Evolutionary conservation across 1,284 basidiomycete genomes (phyloP).

Genomic region (Cryptococcus wingfieldii): DNA sequence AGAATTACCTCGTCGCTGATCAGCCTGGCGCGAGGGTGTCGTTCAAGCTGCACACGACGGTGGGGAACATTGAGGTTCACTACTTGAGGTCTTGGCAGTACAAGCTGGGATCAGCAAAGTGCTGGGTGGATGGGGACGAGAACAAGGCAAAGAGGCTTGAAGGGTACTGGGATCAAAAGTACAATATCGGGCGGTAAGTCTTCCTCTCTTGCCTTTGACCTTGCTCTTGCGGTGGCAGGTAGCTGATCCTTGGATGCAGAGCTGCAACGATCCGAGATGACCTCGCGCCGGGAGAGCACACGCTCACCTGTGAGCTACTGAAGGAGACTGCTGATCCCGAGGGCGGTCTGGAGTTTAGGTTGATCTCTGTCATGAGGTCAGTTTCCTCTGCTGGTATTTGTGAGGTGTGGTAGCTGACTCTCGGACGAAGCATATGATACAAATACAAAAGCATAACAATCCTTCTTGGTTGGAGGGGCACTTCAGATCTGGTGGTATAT

Average conservation of each 20-base stretch:
- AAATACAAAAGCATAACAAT: neutral
- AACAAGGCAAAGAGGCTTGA: slow-evolving; percentile 20
- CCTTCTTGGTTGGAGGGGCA: neutral
- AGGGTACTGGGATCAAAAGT: slow-evolving; percentile 33
- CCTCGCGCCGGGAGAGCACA: slow-evolving; percentile 32
- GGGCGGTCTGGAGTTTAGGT: slow-evolving; percentile 39
- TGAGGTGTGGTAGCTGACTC: neutral
- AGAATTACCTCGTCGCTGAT: slow-evolving; percentile 39
- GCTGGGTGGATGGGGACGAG: slow-evolving; percentile 39
- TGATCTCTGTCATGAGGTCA: slow-evolving; percentile 44
- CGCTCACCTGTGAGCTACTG: slow-evolving; percentile 35
- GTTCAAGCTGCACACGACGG: slow-evolving; percentile 28
- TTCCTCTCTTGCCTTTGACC: neutral
- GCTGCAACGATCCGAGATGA: slow-evolving; percentile 26
- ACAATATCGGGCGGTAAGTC: slow-evolving; percentile 33
- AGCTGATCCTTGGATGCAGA: slow-evolving; percentile 1
- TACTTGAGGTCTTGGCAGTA: slow-evolving; percentile 36
- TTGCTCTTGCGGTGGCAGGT: neutral
- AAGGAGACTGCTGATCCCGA: slow-evolving; percentile 34
- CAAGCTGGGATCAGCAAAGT: slow-evolving; percentile 31
- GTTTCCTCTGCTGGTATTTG: slow-evolving; percentile 2
- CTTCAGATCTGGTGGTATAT: neutral
- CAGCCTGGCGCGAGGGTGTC: slow-evolving; percentile 34
- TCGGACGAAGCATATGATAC: neutral
- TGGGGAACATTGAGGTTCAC: slow-evolving; percentile 36